Evolutionary conservation across 2,329 filamentous ascomycete species (phyloP).

Genomic region (Escovopsis weberi): DNA sequence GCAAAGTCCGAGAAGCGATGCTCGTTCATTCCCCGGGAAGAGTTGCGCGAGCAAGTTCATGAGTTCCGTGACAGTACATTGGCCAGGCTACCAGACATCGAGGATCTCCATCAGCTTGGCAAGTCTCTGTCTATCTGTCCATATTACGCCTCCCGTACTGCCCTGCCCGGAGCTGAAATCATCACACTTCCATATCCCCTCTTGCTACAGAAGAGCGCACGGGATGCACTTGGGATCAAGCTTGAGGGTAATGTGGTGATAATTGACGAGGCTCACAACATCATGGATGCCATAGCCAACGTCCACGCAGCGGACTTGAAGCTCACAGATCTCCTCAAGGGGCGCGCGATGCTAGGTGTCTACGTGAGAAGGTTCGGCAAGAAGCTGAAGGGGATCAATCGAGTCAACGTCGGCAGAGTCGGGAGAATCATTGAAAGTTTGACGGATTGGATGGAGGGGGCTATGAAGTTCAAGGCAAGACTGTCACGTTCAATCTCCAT

Average conservation of each 20-base stretch:
- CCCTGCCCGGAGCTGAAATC: slow-evolving; percentile 74
- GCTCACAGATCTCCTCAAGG: slow-evolving; percentile 56
- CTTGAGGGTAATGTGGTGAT: slow-evolving; percentile 84
- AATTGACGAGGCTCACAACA: slow-evolving; percentile 93
- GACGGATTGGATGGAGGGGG: slow-evolving; percentile 48
- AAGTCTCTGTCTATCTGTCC: slow-evolving; percentile 72
- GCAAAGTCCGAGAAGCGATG: slow-evolving; percentile 47
- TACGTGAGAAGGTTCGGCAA: slow-evolving; percentile 85
- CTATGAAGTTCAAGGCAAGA: slow-evolving; percentile 32
- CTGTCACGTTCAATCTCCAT: background rate
- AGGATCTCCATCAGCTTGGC: slow-evolving; percentile 70
- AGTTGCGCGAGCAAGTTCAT: slow-evolving; percentile 55
- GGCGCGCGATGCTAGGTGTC: slow-evolving; percentile 58
- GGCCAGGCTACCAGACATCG: slow-evolving; percentile 80
- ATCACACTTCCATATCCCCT: slow-evolving; percentile 87
- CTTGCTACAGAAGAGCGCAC: slow-evolving; percentile 70
- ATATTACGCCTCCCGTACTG: slow-evolving; percentile 85
- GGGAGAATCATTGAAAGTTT: slow-evolving; percentile 73
- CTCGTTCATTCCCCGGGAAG: slow-evolving; percentile 61
- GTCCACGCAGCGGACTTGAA: slow-evolving; percentile 72
- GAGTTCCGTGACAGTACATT: slow-evolving; percentile 76
- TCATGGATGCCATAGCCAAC: slow-evolving; percentile 85
- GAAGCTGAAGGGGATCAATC: slow-evolving; percentile 76
- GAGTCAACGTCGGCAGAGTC: slow-evolving; percentile 80
- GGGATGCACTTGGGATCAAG: slow-evolving; percentile 76